A percentile compares a stretch with the other conserved stretches of the same genome.
These are phyloP conservation scores for Candida hispaniensis DNA, from an alignment of 805 yeast species.

Conservation along the genomic window DNA sequence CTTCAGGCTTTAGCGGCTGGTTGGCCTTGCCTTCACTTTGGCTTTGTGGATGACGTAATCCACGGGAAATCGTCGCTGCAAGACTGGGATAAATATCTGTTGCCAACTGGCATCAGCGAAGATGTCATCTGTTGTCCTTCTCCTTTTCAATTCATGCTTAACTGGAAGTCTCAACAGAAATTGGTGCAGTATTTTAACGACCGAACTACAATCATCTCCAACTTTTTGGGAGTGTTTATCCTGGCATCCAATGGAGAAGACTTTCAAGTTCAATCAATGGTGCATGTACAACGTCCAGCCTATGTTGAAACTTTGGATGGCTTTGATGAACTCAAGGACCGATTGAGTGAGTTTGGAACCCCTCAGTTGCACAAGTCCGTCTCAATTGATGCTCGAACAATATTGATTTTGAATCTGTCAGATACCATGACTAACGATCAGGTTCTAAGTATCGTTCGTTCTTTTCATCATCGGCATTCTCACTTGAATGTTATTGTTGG, in stretches of 20 bases:
- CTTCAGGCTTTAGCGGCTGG: constrained; percentile 10
- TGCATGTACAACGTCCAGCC: constrained; percentile 8
- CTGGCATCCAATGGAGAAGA: constrained; percentile 3
- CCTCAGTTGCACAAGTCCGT: background rate
- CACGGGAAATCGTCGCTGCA: constrained; percentile 4
- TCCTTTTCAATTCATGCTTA: constrained; percentile 3
- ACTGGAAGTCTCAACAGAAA: constrained; percentile 2
- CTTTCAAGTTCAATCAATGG: constrained; percentile 3
- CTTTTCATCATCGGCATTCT: constrained; percentile 5
- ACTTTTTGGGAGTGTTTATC: constrained; percentile 5
- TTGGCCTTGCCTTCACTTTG: constrained; percentile 8
- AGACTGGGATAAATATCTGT: constrained; percentile 3
- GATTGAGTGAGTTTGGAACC: background rate
- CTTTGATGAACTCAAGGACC: constrained; percentile 9
- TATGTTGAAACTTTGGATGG: constrained; percentile 3
- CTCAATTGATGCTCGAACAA: constrained; percentile 1
- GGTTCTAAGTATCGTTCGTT: constrained; percentile 1
- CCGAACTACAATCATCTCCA: constrained; percentile 4
- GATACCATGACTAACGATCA: constrained; percentile 1
- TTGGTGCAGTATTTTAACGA: constrained; percentile 1
- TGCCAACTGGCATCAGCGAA: constrained; percentile 6
- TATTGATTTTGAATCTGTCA: constrained; percentile 4
- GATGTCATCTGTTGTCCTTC: constrained; percentile 8
- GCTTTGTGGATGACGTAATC: constrained; percentile 6
- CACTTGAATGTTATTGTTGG: constrained; percentile 9